Evolutionary conservation across 306 rosid genomes (phyloP), one percentile per base, ranked within the genome.

Genomic region (Sphenostylis stenocarpa): DNA sequence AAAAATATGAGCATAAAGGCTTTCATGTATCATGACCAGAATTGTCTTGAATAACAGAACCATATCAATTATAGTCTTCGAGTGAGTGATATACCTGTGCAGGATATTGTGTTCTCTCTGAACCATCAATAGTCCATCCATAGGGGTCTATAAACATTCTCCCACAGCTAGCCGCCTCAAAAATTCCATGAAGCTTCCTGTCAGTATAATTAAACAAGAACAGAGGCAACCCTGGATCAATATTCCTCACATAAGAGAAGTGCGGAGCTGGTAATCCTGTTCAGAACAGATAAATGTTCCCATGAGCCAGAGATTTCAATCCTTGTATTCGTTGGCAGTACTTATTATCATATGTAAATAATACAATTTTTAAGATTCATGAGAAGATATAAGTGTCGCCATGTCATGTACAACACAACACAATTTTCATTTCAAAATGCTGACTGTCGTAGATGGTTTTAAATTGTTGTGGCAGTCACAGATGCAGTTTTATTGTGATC

Each of bases 131-230:
- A 13, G 89, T 89, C 99, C 99, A 95, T 76, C 89, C 99, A 82
- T 95, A 90, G 26, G 96, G 96, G 55, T 95, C 86, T 39, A 95
- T 89, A 61, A 33, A 75, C 90, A 89, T 69, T 72, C 78, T 80
- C 47, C 97, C 99, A 4, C 39, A 24, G 87, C 96, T 82, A 66
- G 94, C 97, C 2, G 99, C 97, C 92, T 88, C 96, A 17, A 76
- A 92, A 61, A 92, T 82, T 55, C 97, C 99, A 70, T 92, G 87
- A 78, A 95, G 87, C 68, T 79, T 92, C 79, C 92, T 75, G 36
- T 90, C 87, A 33, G 72, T 85, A 36, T 85, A 95, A 90, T 95
- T 92, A 86, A 95, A 95, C 78, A 95, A 93, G 85, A 92, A 92
- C 65, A 95, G 86, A 28, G 96, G 99, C 87, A 95, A 81, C 24